Evolutionary conservation across 1,284 basidiomycete species (phyloP), one percentile per base, ranked within the genome.

Genomic region (Moesziomyces antarcticus): DNA sequence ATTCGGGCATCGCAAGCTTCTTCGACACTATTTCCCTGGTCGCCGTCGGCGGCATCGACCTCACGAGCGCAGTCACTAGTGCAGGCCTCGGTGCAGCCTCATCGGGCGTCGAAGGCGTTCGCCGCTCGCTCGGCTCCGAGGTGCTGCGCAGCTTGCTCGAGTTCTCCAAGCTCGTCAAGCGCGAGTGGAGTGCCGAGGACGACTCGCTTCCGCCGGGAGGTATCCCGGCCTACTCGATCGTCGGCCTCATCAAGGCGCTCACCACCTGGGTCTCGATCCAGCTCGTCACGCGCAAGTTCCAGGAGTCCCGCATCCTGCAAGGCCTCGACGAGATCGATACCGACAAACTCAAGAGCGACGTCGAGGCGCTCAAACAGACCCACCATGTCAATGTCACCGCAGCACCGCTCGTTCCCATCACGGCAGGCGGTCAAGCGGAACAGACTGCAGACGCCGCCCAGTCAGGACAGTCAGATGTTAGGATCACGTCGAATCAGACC

Each of bases 191-290:
- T 37, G 62, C 63, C 10, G 44, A 70, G 22, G 69, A 71, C 47
- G 77, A 78, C 37, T 60, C 54, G 37, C 64, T 81, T 3, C 80
- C 80, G 0, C 80, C 80, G 1, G 80, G 80, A 5, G 80, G 80
- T 16, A 74, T 81, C 18, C 80, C 80, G 5, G 66, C 54, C 4
- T 81, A 79, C 56, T 74, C 71, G 16, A 66, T 71, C 42, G 46
- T 79, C n/a, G 57, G 56, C 22, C 62, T 80, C 44, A 77, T 75
- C 14, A 74, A 78, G 27, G 80, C 80, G 9, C 63, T 81, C 21
- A 65, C 69, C 33, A 71, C 72, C 13, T 81, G 79, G 79, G 73
- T 81, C 18, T 66, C 53, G 14, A 77, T 81, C 40, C 79, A 81
- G 59, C 49, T 79, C 42, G 78, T 81, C 42, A 80, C 78, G 1